Evolutionary conservation across 2,329 filamentous ascomycete genomes (phyloP), one percentile per base, ranked within the genome.

Genomic region (Juglanconis juglandina): DNA sequence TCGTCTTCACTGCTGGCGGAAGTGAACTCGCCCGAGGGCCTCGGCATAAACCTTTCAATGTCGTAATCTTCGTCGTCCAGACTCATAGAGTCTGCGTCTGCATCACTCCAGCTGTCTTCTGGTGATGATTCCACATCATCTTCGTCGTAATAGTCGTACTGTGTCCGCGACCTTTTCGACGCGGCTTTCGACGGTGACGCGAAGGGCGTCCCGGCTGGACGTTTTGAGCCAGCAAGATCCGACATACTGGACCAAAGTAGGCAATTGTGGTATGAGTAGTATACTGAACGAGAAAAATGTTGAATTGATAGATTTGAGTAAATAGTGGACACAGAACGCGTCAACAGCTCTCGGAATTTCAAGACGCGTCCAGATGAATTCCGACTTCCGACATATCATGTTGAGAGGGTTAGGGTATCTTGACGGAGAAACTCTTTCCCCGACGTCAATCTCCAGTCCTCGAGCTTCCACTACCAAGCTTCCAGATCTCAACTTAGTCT

Each of bases 131-230:
- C 54, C 4, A 37, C 32, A 11, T 61, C 61, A 5, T 61, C 50
- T 5, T 58, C 58, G 17, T 63, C 61, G n/a, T 30, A 60, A 13
- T 63, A 63, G 33, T 58, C 58, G 42, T 63, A 63, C 30, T 48
- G 52, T 7, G 54, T 58, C 35, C 61, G 58, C 17, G 58, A 54
- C 30, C 61, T 47, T 42, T 63, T 63, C 32, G 54, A 32, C 24
- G 39, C 50, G 55, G 58, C 44, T 47, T 61, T 63, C 14, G 61
- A 55, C 5, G 61, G 61, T 33, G 61, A 63, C 9, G 61, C 58
- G 35, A 39, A 14, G 10, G 58, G 51, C 48, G 61, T 58, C 46
- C n/a, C 51, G 24, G 58, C 53, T 11, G 48, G 39, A 30, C 61
- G 61, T 53, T 63, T 63, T 11, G 55, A 48, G 11, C 58, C 57